These are phyloP conservation scores for Tetracladium marchalianum DNA, from an alignment of 495 filamentous ascomycete species.

Conservation along the genomic window DNA sequence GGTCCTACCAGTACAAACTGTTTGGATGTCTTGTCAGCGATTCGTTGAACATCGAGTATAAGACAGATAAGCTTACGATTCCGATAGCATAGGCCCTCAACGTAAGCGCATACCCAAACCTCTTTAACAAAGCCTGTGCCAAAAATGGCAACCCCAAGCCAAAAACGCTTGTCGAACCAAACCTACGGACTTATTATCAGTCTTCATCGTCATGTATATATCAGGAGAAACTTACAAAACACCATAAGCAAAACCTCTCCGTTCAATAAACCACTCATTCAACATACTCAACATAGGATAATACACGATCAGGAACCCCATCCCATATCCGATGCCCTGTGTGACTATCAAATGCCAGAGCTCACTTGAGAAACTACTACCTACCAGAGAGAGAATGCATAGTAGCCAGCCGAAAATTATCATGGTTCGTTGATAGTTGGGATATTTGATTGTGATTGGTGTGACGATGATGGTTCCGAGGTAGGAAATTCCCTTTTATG, in stretches of 20 bases:
- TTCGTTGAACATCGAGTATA: not conserved
- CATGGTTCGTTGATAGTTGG: conserved; percentile 20
- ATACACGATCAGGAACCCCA: conserved; percentile 39
- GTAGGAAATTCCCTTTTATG: conserved; percentile 20
- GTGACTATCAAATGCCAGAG: conserved; percentile 36
- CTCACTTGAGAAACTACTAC: conserved; percentile 35
- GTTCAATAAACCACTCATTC: conserved; percentile 46
- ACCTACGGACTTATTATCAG: conserved; percentile 8
- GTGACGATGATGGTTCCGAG: conserved; percentile 23
- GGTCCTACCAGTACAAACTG: conserved; percentile 5
- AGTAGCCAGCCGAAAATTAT: conserved; percentile 24
- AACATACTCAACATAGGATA: conserved; percentile 38
- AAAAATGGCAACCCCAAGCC: conserved; percentile 37
- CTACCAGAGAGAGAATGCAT: conserved; percentile 24
- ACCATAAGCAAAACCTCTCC: conserved; percentile 47
- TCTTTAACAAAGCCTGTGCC: conserved; percentile 37
- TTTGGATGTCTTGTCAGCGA: not conserved
- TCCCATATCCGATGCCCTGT: conserved; percentile 42
- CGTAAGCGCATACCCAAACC: conserved; percentile 24
- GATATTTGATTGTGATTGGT: conserved; percentile 21
- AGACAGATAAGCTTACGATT: conserved; percentile 10
- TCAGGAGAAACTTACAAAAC: conserved; percentile 36
- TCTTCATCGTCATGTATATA: not conserved
- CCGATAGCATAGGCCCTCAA: conserved; percentile 26
- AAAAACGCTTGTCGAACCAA: conserved; percentile 19